These are phyloP conservation scores for Akanthomyces uredinophilus DNA, from an alignment of 2,329 filamentous ascomycete genomes.

Conservation along the genomic window DNA sequence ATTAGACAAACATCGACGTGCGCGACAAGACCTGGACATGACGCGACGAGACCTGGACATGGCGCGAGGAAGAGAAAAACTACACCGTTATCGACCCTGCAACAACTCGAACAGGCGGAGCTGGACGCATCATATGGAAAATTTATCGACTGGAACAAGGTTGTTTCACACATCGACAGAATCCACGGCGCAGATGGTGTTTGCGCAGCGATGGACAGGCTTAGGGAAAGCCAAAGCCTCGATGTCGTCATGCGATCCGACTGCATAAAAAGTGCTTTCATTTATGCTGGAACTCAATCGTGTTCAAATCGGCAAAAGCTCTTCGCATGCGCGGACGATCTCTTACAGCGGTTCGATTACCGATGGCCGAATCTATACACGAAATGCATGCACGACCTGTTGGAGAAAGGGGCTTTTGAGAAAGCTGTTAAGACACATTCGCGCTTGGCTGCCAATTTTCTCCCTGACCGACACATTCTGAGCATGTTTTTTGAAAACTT, in stretches of 20 bases:
- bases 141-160: background rate
- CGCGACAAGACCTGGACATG: background rate
- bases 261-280: background rate
- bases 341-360: conserved; percentile 33
- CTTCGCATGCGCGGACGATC: conserved; percentile 25
- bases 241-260: background rate
- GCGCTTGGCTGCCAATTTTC: conserved; percentile 38
- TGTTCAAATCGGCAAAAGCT: conserved; percentile 23
- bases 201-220: background rate
- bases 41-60: background rate
- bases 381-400: conserved; percentile 39
- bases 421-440: conserved; percentile 43
- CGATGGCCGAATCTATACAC: conserved; percentile 48
- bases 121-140: background rate
- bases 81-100: background rate
- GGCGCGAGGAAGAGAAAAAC: background rate
- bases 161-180: background rate
- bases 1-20: background rate
- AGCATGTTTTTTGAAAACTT: conserved; percentile 39
- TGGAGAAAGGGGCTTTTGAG: conserved; percentile 26
- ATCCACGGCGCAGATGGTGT: background rate
- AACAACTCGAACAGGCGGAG: conserved; percentile 3
- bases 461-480: conserved; percentile 37
- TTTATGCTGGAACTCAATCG: conserved; percentile 23
- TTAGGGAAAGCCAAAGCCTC: background rate